These are phyloP conservation scores for Misopates orontium DNA, from an alignment of 257 asterid genomes.

Conservation along the genomic window DNA sequence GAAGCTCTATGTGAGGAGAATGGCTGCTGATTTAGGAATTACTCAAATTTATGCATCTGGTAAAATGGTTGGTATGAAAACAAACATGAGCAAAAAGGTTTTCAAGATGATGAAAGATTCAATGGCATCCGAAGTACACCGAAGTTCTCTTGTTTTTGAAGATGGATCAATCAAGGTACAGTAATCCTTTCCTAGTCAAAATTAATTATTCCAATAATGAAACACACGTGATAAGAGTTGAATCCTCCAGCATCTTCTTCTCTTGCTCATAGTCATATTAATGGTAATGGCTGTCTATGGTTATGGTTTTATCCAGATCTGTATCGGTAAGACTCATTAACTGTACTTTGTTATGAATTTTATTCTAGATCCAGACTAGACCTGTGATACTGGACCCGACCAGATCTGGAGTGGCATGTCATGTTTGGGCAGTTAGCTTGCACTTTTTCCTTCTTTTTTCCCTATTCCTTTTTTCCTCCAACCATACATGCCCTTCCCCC, in stretches of 20 bases:
- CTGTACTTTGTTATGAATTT: too few species aligned
- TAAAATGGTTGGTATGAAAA: constrained; percentile 79
- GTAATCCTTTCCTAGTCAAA: constrained; percentile 5
- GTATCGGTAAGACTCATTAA: too few species aligned
- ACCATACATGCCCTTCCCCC: too few species aligned
- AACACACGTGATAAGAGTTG: background rate
- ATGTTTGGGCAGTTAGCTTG: too few species aligned
- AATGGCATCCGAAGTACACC: constrained; percentile 66
- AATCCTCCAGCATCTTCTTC: constrained; percentile 5
- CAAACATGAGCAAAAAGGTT: constrained; percentile 78
- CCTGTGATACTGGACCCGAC: too few species aligned
- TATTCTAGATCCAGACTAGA: too few species aligned
- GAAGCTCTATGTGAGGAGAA: constrained; percentile 91
- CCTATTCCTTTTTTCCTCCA: too few species aligned
- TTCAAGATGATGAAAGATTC: constrained; percentile 84
- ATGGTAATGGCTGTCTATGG: too few species aligned
- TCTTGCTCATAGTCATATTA: background rate
- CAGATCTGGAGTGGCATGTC: too few species aligned
- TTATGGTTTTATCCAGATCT: too few species aligned
- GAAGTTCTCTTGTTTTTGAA: constrained; percentile 68
- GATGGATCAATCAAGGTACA: constrained; percentile 79
- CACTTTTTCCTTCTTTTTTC: too few species aligned
- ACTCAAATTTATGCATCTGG: constrained; percentile 66
- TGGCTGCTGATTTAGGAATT: constrained; percentile 96
- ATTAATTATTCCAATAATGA: background rate